Evolutionary conservation across 805 yeast genomes (phyloP).

Genomic region (Candida hispaniensis): DNA sequence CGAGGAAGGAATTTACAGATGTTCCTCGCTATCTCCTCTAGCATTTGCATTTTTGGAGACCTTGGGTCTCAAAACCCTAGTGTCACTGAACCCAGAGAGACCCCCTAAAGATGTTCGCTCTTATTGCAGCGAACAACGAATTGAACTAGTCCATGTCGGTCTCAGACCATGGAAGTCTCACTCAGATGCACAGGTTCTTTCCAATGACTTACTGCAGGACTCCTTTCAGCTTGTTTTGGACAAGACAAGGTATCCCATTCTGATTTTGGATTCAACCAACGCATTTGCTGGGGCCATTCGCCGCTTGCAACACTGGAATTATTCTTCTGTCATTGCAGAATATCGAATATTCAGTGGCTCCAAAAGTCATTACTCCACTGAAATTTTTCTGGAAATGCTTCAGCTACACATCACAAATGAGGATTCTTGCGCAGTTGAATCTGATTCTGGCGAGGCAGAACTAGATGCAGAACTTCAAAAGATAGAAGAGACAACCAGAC

Average conservation of each 20-base stretch:
- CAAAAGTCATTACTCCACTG: slow-evolving; percentile 67
- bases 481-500: slow-evolving; percentile 23
- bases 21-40: slow-evolving; percentile 66
- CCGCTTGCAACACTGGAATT: slow-evolving; percentile 80
- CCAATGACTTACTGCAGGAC: slow-evolving; percentile 50
- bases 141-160: slow-evolving; percentile 30
- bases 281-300: slow-evolving; percentile 73
- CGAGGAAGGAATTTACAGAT: slow-evolving; percentile 76
- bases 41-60: slow-evolving; percentile 72
- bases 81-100: slow-evolving; percentile 74
- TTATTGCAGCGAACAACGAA: slow-evolving; percentile 41
- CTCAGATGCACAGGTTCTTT: slow-evolving; percentile 63
- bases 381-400: slow-evolving; percentile 68
- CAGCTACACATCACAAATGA: slow-evolving; percentile 39
- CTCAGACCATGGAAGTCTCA: slow-evolving; percentile 33
- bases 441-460: slow-evolving; percentile 39
- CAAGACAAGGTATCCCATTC: slow-evolving; percentile 48
- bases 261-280: slow-evolving; percentile 70
- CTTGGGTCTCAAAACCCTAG: slow-evolving; percentile 51
- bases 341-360: slow-evolving; percentile 67
- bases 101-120: slow-evolving; percentile 63
- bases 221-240: slow-evolving; percentile 60
- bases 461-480: slow-evolving; percentile 27
- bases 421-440: slow-evolving; percentile 21
- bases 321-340: slow-evolving; percentile 73